Evolutionary conservation across 257 asterid species (phyloP).

Genomic region (Rehmannia glutinosa): DNA sequence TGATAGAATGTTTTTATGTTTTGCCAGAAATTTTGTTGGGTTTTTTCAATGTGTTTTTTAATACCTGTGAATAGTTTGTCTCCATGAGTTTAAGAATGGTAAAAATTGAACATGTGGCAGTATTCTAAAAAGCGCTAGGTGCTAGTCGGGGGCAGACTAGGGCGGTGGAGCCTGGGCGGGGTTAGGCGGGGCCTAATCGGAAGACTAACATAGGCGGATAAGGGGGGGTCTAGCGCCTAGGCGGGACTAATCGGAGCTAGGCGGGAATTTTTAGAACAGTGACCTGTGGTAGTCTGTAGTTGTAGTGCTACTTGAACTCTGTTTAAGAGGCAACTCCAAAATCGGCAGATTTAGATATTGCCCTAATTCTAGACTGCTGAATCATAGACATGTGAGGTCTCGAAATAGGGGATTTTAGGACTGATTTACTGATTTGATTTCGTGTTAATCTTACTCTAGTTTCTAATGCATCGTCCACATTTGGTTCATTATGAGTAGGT

Average conservation of each 20-base stretch:
- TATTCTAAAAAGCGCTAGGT: too few relatives aligned
- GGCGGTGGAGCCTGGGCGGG: too few relatives aligned
- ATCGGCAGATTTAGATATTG: not conserved
- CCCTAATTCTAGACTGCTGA: not conserved
- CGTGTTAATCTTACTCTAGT: not conserved
- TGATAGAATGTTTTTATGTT: not conserved
- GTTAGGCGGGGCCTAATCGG: too few relatives aligned
- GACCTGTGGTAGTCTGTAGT: not conserved
- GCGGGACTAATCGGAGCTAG: too few relatives aligned
- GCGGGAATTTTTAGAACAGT: too few relatives aligned
- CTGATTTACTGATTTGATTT: not conserved
- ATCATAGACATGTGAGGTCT: not conserved
- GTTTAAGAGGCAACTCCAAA: not conserved
- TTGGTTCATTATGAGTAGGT: not conserved
- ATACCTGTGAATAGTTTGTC: not conserved
- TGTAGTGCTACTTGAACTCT: not conserved
- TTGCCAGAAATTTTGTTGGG: not conserved
- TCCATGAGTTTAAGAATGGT: not conserved
- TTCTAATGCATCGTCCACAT: not conserved
- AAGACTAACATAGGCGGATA: too few relatives aligned
- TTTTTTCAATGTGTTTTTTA: not conserved
- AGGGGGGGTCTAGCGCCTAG: too few relatives aligned
- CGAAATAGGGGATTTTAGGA: not conserved
- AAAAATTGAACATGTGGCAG: not conserved
- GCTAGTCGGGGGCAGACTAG: too few relatives aligned